Conservation (phyloP, 768 basidiomycete genomes). For the Goffeauzyma gilvescens region DNA sequence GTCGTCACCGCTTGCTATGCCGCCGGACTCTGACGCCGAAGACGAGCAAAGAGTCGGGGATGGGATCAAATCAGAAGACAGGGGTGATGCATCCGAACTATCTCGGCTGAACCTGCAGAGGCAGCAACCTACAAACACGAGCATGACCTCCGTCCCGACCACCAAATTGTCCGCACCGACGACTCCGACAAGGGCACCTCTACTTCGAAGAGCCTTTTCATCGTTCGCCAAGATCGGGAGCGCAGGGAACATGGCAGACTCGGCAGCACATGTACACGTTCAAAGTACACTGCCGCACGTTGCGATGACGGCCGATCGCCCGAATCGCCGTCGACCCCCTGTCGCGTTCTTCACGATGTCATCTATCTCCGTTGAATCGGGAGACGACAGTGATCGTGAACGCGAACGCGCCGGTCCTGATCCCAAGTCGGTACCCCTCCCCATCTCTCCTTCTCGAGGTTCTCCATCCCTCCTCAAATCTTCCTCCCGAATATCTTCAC, state of each 20-base stretch:
- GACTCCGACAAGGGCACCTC: background rate
- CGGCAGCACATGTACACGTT: background rate
- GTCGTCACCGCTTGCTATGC: background rate
- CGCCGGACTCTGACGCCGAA: background rate
- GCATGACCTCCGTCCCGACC: background rate
- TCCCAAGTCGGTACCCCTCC: background rate
- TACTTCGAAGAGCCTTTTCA: slow-evolving; percentile 2
- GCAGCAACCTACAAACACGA: background rate
- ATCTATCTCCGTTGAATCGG: background rate
- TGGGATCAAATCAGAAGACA: background rate
- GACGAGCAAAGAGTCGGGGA: background rate
- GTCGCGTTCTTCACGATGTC: background rate
- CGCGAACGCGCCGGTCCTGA: background rate
- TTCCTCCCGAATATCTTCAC: background rate
- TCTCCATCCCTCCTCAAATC: background rate
- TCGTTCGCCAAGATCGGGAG: background rate
- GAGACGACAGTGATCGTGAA: background rate
- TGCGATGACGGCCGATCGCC: background rate
- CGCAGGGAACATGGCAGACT: background rate
- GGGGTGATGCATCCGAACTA: background rate
- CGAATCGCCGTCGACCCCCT: background rate
- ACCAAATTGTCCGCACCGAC: background rate
- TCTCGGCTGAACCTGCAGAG: background rate
- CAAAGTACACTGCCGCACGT: background rate
- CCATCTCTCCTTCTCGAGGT: background rate